Conservation (phyloP, 805 yeast genomes). For the Wickerhamomyces sydowiorum region DNA sequence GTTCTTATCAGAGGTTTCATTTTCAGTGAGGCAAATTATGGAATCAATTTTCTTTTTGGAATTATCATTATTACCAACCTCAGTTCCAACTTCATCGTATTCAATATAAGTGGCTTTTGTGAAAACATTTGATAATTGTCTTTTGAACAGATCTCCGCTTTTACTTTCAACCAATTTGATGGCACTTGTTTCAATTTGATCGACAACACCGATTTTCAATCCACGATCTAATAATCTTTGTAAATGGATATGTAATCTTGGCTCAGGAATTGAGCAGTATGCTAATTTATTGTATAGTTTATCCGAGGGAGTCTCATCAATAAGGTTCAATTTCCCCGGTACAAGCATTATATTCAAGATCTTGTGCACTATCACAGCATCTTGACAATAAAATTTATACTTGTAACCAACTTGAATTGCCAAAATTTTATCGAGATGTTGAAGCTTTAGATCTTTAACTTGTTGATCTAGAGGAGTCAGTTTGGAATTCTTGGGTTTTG, state of each 20-base stretch:
- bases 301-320: conserved; percentile 46
- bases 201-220: conserved; percentile 78
- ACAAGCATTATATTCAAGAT: conserved; percentile 65
- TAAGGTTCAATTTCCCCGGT: conserved; percentile 58
- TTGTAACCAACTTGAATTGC: conserved; percentile 91
- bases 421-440: conserved; percentile 61
- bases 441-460: conserved; percentile 55
- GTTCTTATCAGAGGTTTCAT: conserved; percentile 18
- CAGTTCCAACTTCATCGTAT: conserved; percentile 31
- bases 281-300: conserved; percentile 55
- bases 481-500: conserved; percentile 14
- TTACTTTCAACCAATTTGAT: conserved; percentile 50
- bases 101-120: conserved; percentile 83
- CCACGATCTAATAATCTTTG: conserved; percentile 69
- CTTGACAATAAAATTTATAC: conserved; percentile 80
- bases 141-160: conserved; percentile 53
- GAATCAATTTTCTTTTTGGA: conserved; percentile 32
- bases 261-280: conserved; percentile 81
- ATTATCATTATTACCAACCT: conserved; percentile 16
- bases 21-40: conserved; percentile 35
- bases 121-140: conserved; percentile 66
- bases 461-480: conserved; percentile 82
- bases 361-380: conserved; percentile 66
- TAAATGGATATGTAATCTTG: conserved; percentile 66
- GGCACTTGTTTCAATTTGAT: conserved; percentile 79